A percentile compares a stretch with the other conserved stretches of the same genome.
Conservation (phyloP, 179 eudicot species). For the Beta lomatogona region DNA sequence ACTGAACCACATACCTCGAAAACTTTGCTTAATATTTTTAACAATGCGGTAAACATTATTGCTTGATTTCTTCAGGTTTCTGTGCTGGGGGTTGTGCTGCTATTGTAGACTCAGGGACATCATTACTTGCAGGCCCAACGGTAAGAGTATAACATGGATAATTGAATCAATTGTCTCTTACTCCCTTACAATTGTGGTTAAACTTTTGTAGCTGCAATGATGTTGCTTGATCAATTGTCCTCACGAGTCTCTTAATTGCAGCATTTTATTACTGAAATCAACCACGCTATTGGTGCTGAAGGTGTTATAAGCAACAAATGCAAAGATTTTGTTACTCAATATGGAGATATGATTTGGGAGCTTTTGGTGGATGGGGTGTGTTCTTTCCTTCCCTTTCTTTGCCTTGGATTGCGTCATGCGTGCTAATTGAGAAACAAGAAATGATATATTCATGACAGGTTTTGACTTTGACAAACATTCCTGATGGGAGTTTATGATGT, state of each 20-base stretch:
- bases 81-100: conserved; percentile 88
- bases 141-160: conserved; percentile 37
- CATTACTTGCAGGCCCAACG: conserved; percentile 86
- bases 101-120: conserved; percentile 85
- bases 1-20: background rate
- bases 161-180: background rate
- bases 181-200: background rate
- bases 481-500: conserved; percentile 13
- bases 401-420: background rate
- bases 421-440: background rate
- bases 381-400: conserved; percentile 14
- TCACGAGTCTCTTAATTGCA: conserved; percentile 33
- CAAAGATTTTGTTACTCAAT: conserved; percentile 62
- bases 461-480: background rate
- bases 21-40: background rate
- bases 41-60: background rate
- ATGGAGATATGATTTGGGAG: conserved; percentile 88
- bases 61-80: conserved; percentile 47
- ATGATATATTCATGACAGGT: background rate
- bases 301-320: conserved; percentile 78
- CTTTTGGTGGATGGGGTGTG: conserved; percentile 74
- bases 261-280: conserved; percentile 76
- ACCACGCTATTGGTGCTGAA: conserved; percentile 90
- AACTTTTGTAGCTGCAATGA: background rate
- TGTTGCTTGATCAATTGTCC: background rate